phyloP scores from a whole-genome alignment of 1,284 basidiomycete genomes.

The Microbotryomycetes sp. region DNA sequence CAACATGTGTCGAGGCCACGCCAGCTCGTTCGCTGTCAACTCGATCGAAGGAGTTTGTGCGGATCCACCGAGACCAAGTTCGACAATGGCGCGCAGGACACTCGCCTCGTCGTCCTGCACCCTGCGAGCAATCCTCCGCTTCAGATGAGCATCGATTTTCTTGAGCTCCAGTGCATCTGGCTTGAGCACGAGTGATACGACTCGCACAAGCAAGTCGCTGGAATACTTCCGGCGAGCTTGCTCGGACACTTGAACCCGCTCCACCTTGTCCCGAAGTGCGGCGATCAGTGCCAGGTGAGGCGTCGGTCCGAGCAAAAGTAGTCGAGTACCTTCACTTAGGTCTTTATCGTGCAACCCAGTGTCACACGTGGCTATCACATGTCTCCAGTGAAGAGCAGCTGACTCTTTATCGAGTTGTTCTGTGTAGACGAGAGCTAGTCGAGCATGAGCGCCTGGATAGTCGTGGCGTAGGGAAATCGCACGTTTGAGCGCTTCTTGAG shows the following conservation, averaged over 20 bases:
- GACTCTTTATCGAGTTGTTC: conserved; percentile 8
- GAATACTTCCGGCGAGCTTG: background rate
- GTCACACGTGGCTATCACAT: background rate
- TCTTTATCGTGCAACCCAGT: conserved; percentile 4
- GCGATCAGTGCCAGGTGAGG: background rate
- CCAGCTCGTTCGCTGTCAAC: too few species aligned
- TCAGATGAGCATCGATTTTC: too few species aligned
- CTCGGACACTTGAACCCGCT: background rate
- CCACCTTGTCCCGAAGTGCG: background rate
- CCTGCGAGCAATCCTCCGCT: too few species aligned
- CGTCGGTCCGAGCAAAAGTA: background rate
- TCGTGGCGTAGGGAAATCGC: conserved; percentile 7
- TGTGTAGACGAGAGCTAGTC: conserved; percentile 18
- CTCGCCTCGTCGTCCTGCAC: too few species aligned
- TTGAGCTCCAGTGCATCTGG: too few species aligned
- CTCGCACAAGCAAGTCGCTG: background rate
- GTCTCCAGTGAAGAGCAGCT: background rate
- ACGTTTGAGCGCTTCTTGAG: background rate
- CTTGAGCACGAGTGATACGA: too few species aligned
- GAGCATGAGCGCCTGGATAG: conserved; percentile 22
- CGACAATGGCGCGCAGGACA: too few species aligned
- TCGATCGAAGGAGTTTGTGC: too few species aligned
- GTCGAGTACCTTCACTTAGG: background rate
- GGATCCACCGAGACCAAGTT: too few species aligned
- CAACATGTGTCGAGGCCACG: too few species aligned